Conservation (phyloP, 805 yeast species). For the Starmerella gropengiesseri region DNA sequence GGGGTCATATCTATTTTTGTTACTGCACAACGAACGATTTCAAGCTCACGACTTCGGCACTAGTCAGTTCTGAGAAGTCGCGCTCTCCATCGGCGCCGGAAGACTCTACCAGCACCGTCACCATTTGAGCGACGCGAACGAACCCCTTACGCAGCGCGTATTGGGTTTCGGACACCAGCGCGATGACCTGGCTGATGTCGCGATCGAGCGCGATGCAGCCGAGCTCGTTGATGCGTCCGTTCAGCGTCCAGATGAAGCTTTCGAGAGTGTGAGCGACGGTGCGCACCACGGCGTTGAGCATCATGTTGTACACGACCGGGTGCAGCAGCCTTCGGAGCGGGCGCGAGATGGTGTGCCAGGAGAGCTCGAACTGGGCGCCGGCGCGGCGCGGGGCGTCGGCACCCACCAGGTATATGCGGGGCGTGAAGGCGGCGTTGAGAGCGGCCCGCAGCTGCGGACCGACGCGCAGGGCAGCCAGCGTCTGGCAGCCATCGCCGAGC, state of each 20-base stretch:
- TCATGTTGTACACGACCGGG: slow-evolving; percentile 39
- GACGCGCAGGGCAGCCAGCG: slow-evolving; percentile 30
- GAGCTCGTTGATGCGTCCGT: slow-evolving; percentile 61
- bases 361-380: slow-evolving; percentile 39
- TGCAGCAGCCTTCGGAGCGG: slow-evolving; percentile 58
- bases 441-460: slow-evolving; percentile 31
- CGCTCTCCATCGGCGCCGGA: slow-evolving; percentile 6
- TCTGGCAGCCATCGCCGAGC: slow-evolving; percentile 36
- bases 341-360: slow-evolving; percentile 53
- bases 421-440: slow-evolving; percentile 31
- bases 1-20: neutral
- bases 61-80: slow-evolving; percentile 1
- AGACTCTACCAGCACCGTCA: slow-evolving; percentile 33
- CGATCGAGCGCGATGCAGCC: slow-evolving; percentile 79
- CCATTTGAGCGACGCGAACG: slow-evolving; percentile 70
- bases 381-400: neutral
- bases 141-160: slow-evolving; percentile 71
- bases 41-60: neutral
- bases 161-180: slow-evolving; percentile 51
- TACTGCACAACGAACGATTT: slow-evolving; percentile 1
- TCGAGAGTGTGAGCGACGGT: slow-evolving; percentile 51
- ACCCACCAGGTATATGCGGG: slow-evolving; percentile 19
- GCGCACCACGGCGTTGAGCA: slow-evolving; percentile 43
- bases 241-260: slow-evolving; percentile 53
- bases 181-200: slow-evolving; percentile 63